Evolutionary conservation across 2,329 filamentous ascomycete genomes (phyloP), one percentile per base, ranked within the genome.

Genomic region (Colletotrichum musae): DNA sequence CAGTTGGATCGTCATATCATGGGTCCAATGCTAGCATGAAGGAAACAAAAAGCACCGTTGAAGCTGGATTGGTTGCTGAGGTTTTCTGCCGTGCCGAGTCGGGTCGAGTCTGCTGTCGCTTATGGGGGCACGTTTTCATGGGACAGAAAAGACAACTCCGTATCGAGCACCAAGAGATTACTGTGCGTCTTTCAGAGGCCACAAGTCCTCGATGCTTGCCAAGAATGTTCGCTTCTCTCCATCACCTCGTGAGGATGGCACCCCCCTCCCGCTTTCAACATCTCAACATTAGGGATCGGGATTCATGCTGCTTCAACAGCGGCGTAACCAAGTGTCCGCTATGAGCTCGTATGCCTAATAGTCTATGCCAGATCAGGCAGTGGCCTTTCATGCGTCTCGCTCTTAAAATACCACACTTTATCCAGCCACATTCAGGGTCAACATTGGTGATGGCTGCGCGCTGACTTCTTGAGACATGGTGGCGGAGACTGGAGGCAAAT

Each of bases 271-370:
- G 0, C 7, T 3, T 36, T 10, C 9, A 36, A 3, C 45, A 36
- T 36, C 10, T 45, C 50, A 54, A 62, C 50, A 54, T 62, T 15
- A 36, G 4, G 50, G 59, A 36, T n/a, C 50, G 15, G 32, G 15
- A n/a, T n/a, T 62, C 16, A 1, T 3, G 5, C 28, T 62, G 50
- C 59, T 62, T 26, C 50, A 62, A 62, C 50, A 62, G 59, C 50
- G 13, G 15, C 3, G 7, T 16, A 52, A 24, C 2, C 26, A 45
- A 10, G 18, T 54, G 6, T 47, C 12, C n/a, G n/a, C 16, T n/a
- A 36, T n/a, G 13, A 43, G 15, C 9, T 10, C 32, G 32, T 1
- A 12, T 32, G 24, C 24, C 2, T 52, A 18, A 16, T 18, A 36
- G 24, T 26, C 24, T 36, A 16, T 32, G 57, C 43, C 47, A 3